phyloP scores from a whole-genome alignment of 2,329 filamentous ascomycete species.

The Calonectria ilicicola region DNA sequence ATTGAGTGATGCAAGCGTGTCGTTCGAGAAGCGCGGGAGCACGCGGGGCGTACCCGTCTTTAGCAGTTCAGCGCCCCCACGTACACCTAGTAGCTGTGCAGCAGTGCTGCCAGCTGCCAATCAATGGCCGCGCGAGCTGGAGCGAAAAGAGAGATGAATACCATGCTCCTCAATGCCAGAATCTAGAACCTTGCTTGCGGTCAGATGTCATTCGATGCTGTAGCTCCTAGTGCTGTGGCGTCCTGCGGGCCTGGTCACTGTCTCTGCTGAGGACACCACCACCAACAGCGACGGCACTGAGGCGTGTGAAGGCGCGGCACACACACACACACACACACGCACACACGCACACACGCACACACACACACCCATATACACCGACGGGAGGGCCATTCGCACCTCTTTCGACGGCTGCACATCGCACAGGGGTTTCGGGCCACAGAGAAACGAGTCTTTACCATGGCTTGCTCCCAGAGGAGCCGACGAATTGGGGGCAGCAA shows the following conservation, averaged over 20 bases:
- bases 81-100: background rate
- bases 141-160: background rate
- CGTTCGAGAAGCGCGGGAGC: slow-evolving; percentile 4
- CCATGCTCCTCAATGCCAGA: background rate
- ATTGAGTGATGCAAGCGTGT: background rate
- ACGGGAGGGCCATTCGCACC: too few species aligned
- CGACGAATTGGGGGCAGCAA: background rate
- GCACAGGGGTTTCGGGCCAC: background rate
- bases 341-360: too few species aligned
- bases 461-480: background rate
- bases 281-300: background rate
- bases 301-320: too few species aligned
- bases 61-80: background rate
- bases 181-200: background rate
- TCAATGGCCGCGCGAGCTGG: background rate
- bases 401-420: background rate
- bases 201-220: background rate
- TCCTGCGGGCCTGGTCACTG: background rate
- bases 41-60: slow-evolving; percentile 1
- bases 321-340: too few species aligned
- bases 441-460: background rate
- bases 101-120: background rate
- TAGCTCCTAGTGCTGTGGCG: background rate
- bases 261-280: background rate
- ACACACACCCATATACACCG: too few species aligned